phyloP scores from a whole-genome alignment of 169 alveolate genomes.

The Plasmodium coatneyi region DNA sequence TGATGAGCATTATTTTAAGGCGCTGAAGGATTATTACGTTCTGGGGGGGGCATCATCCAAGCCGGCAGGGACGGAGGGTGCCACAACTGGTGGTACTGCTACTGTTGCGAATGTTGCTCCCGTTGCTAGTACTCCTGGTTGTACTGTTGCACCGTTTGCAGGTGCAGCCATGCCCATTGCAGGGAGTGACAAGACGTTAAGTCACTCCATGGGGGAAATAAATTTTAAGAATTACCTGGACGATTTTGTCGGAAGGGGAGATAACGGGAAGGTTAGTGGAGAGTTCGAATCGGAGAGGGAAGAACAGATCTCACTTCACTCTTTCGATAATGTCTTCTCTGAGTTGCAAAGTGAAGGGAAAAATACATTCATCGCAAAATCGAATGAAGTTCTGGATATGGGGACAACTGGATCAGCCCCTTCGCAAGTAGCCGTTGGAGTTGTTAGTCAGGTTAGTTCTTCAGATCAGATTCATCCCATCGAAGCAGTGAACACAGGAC shows the following conservation, averaged over 20 bases:
- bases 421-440: not conserved
- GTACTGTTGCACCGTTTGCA: not conserved
- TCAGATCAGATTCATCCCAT: not conserved
- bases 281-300: slow-evolving; percentile 11
- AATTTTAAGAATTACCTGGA: slow-evolving; percentile 52
- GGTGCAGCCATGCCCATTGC: not conserved
- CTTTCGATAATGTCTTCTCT: not conserved
- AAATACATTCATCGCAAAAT: not conserved
- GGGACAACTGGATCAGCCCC: not conserved
- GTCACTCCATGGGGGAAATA: slow-evolving; percentile 22
- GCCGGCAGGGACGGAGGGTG: not conserved
- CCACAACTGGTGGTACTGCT: not conserved
- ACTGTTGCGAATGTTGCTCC: not conserved
- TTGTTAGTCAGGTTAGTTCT: not conserved
- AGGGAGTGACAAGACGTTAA: not conserved
- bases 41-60: not conserved
- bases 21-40: slow-evolving; percentile 29
- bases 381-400: not conserved
- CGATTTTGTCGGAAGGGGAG: slow-evolving; percentile 8
- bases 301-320: not conserved
- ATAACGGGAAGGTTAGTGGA: not conserved
- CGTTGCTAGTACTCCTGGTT: not conserved
- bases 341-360: not conserved
- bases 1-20: slow-evolving; percentile 26
- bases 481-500: not conserved